Evolutionary conservation across 2,329 filamentous ascomycete genomes (phyloP).

Genomic region (Fusarium gaditjirri): DNA sequence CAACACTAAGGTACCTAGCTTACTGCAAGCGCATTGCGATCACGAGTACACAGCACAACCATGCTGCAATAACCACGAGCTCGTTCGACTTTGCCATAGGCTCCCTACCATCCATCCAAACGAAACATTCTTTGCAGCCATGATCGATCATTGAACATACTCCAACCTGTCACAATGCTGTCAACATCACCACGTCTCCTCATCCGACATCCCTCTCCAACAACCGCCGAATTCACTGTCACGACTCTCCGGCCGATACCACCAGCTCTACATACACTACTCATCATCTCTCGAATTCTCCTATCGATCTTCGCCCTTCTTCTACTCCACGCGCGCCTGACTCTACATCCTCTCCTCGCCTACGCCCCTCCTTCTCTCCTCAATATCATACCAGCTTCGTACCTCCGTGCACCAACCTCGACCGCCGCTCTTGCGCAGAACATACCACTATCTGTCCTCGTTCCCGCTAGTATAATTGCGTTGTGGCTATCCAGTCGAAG

Average conservation of each 20-base stretch:
- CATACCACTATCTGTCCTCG: slow-evolving; percentile 54
- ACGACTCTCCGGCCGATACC: slow-evolving; percentile 76
- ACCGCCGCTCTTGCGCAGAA: slow-evolving; percentile 48
- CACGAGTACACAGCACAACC: not conserved
- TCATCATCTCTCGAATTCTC: slow-evolving; percentile 56
- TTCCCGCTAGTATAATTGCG: slow-evolving; percentile 50
- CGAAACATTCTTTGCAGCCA: not conserved
- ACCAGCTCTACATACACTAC: slow-evolving; percentile 56
- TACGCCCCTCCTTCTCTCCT: slow-evolving; percentile 24
- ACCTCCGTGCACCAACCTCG: slow-evolving; percentile 48
- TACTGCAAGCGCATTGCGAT: not conserved
- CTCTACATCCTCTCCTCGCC: slow-evolving; percentile 46
- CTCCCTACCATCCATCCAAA: not conserved
- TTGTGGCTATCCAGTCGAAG: slow-evolving; percentile 59
- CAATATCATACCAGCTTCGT: slow-evolving; percentile 22
- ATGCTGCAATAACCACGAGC: not conserved
- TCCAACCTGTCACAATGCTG: slow-evolving; percentile 62
- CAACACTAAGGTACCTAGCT: too few species aligned
- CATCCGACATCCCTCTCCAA: slow-evolving; percentile 78
- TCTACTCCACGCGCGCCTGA: slow-evolving; percentile 62
- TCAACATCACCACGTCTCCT: slow-evolving; percentile 68
- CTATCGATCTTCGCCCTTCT: slow-evolving; percentile 58
- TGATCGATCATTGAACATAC: slow-evolving; percentile 3
- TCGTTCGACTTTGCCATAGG: not conserved
- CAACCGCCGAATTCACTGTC: slow-evolving; percentile 92